These are phyloP conservation scores for Paramecium primaurelia DNA, from an alignment of 73 alveolate genomes.

Conservation along the genomic window DNA sequence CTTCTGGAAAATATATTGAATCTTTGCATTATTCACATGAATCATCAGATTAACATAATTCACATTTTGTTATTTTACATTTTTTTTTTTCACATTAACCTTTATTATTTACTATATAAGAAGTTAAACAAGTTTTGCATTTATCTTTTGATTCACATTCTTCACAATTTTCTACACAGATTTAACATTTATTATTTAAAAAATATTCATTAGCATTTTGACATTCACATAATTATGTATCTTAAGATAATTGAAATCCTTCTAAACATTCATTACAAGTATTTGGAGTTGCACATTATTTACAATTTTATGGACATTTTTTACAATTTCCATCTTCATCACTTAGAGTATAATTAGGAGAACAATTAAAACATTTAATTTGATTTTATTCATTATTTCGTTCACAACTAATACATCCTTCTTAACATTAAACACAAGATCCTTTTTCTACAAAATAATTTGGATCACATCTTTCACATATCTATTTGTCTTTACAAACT, in stretches of 20 bases:
- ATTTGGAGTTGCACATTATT: background rate
- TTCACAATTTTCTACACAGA: background rate
- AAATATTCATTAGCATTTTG: background rate
- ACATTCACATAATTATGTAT: background rate
- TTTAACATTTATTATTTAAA: background rate
- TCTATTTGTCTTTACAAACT: background rate
- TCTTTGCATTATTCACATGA: background rate
- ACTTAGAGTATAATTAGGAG: background rate
- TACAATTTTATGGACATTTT: background rate
- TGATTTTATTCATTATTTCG: background rate
- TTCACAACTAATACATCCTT: background rate
- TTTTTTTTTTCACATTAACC: background rate
- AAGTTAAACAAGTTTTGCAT: background rate
- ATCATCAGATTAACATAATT: background rate
- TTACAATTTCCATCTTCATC: background rate
- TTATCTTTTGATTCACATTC: background rate
- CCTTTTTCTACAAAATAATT: background rate
- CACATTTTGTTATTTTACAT: background rate
- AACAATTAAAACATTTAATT: background rate
- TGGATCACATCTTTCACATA: background rate
- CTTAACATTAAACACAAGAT: background rate
- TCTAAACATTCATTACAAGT: background rate
- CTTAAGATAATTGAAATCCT: background rate
- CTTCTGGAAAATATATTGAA: background rate
- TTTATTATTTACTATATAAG: background rate